Conservation (phyloP, 2,329 filamentous ascomycete species). For the Fusarium continuum region DNA sequence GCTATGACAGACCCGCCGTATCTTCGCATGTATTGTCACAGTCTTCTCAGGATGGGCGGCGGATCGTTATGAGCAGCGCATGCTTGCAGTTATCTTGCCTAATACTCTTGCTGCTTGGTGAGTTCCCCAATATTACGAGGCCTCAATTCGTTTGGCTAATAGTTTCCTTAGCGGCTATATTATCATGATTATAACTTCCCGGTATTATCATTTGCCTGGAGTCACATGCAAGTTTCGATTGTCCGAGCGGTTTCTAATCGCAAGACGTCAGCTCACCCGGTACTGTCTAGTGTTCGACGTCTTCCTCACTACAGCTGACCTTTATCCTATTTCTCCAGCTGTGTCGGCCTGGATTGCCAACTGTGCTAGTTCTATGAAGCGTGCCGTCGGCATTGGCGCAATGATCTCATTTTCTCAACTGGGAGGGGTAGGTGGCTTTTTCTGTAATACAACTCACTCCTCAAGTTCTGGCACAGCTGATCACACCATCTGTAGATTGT, state of each 20-base stretch:
- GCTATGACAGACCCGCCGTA: background rate
- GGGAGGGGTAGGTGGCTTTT: background rate
- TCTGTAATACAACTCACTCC: no score
- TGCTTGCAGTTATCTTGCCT: background rate
- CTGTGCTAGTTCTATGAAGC: background rate
- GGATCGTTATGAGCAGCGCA: background rate
- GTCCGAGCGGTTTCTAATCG: background rate
- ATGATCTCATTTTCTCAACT: background rate
- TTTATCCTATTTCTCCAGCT: background rate
- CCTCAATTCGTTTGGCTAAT: no score
- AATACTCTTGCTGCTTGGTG: background rate
- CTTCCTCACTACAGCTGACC: background rate
- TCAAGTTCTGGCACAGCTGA: no score
- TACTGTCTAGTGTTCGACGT: background rate
- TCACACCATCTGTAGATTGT: background rate
- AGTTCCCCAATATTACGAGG: no score
- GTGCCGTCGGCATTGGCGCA: background rate
- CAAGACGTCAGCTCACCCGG: background rate
- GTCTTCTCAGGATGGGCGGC: background rate
- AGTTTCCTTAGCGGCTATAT: background rate
- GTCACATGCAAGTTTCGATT: background rate
- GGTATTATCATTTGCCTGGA: background rate
- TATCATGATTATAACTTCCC: background rate
- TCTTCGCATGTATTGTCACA: background rate
- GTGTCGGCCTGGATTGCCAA: background rate